Conservation (phyloP, 2,329 filamentous ascomycete species). For the Colletotrichum salicis region DNA sequence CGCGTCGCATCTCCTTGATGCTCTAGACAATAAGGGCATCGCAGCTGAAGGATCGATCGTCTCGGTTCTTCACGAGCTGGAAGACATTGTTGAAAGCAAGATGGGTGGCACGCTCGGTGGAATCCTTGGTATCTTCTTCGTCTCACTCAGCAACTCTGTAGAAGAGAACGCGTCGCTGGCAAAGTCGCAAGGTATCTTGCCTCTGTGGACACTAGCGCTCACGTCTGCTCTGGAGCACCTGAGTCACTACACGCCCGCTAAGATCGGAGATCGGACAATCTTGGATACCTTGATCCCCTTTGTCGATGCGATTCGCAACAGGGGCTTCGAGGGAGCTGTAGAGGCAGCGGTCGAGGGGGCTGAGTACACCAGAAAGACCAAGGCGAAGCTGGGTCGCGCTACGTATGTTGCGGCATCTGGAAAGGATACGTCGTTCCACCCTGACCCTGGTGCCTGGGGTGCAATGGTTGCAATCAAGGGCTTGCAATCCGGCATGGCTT, state of each 20-base stretch:
- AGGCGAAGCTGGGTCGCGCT: conserved; percentile 72
- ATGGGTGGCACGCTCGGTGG: conserved; percentile 66
- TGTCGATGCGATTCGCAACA: conserved; percentile 56
- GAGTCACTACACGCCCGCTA: conserved; percentile 63
- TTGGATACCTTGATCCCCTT: conserved; percentile 69
- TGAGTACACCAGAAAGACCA: conserved; percentile 72
- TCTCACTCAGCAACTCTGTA: conserved; percentile 45
- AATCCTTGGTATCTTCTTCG: conserved; percentile 65
- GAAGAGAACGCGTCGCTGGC: conserved; percentile 41
- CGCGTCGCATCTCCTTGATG: conserved; percentile 59
- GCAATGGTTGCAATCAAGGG: conserved; percentile 66
- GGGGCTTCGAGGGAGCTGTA: conserved; percentile 66
- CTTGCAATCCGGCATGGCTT: conserved; percentile 41
- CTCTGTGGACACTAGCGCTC: conserved; percentile 57
- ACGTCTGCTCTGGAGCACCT: conserved; percentile 57
- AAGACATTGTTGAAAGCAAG: conserved; percentile 65
- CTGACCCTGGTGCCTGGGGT: conserved; percentile 78
- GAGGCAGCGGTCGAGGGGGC: conserved; percentile 69
- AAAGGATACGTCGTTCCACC: conserved; percentile 58
- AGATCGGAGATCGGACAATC: conserved; percentile 66
- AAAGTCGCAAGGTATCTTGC: conserved; percentile 44
- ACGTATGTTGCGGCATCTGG: conserved; percentile 71
- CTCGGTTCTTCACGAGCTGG: conserved; percentile 58
- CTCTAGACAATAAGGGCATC: conserved; percentile 52
- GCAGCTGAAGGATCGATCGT: conserved; percentile 56